phyloP scores from a whole-genome alignment of 257 asterid species.

The Solanum etuberosum region DNA sequence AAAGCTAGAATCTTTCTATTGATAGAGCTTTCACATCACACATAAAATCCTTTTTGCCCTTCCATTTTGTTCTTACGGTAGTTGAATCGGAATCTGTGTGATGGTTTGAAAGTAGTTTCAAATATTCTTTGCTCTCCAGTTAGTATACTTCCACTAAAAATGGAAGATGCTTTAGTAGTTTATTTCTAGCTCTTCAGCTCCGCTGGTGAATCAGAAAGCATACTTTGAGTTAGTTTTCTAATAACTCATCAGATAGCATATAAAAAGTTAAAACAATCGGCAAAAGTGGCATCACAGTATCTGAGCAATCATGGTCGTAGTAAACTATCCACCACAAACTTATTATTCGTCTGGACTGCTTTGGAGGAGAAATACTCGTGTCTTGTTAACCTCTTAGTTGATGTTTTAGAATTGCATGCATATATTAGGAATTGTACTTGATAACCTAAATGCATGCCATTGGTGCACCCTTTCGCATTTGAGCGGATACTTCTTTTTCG shows the following conservation, averaged over 20 bases:
- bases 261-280: background rate
- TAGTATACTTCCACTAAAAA: background rate
- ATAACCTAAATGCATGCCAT: background rate
- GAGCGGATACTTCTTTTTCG: background rate
- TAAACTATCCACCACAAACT: background rate
- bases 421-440: background rate
- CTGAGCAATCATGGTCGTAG: background rate
- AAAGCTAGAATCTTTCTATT: background rate
- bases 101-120: background rate
- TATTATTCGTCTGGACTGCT: background rate
- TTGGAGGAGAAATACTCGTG: background rate
- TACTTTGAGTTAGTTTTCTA: background rate
- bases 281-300: background rate
- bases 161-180: background rate
- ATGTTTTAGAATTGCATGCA: background rate
- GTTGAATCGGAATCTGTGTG: background rate
- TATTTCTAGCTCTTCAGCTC: background rate
- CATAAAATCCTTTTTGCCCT: background rate
- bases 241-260: background rate
- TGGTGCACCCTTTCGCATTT: background rate
- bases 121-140: background rate
- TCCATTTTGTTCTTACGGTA: background rate
- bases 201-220: background rate
- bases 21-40: background rate
- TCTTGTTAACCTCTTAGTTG: background rate